Evolutionary conservation across 2,329 filamentous ascomycete genomes (phyloP).

Genomic region (Ascochyta viciae-villosae): DNA sequence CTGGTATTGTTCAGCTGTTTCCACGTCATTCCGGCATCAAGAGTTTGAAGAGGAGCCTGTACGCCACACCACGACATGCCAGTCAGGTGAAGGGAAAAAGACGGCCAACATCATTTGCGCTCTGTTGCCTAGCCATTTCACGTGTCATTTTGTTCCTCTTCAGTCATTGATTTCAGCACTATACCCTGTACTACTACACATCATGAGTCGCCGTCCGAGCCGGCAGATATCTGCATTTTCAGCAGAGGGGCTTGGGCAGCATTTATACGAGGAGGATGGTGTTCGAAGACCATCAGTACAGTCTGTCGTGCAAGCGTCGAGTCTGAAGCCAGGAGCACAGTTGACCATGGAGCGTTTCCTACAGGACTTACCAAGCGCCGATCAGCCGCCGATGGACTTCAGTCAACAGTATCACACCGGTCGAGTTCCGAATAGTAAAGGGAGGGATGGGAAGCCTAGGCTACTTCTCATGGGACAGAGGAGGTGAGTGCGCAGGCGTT

Average conservation of each 20-base stretch:
- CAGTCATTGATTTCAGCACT: conserved; percentile 18
- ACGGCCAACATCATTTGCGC: conserved; percentile 1
- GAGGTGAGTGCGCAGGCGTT: conserved; percentile 64
- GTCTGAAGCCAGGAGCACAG: conserved; percentile 49
- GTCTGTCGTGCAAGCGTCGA: conserved; percentile 30
- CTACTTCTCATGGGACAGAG: conserved; percentile 94
- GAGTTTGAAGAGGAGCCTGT: conserved; percentile 4
- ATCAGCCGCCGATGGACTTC: conserved; percentile 48
- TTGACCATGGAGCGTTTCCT: conserved; percentile 53
- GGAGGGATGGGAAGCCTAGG: conserved; percentile 75
- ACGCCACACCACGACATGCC: conserved; percentile 14
- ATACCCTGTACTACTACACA: conserved; percentile 43
- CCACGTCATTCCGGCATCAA: conserved; percentile 11
- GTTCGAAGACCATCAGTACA: conserved; percentile 29
- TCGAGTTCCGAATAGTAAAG: conserved; percentile 56
- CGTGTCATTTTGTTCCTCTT: neutral
- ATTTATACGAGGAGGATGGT: conserved; percentile 6
- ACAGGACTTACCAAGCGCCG: conserved; percentile 52
- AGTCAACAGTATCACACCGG: conserved; percentile 52
- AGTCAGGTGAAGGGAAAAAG: conserved; percentile 8
- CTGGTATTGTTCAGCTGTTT: conserved; percentile 1
- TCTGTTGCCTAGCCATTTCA: conserved; percentile 8
- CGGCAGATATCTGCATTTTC: conserved; percentile 16
- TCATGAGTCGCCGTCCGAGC: conserved; percentile 18
- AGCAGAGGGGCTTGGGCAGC: conserved; percentile 19